These are phyloP conservation scores for Rhytidhysteron rufulum DNA, from an alignment of 2,329 filamentous ascomycete species.

Conservation along the genomic window DNA sequence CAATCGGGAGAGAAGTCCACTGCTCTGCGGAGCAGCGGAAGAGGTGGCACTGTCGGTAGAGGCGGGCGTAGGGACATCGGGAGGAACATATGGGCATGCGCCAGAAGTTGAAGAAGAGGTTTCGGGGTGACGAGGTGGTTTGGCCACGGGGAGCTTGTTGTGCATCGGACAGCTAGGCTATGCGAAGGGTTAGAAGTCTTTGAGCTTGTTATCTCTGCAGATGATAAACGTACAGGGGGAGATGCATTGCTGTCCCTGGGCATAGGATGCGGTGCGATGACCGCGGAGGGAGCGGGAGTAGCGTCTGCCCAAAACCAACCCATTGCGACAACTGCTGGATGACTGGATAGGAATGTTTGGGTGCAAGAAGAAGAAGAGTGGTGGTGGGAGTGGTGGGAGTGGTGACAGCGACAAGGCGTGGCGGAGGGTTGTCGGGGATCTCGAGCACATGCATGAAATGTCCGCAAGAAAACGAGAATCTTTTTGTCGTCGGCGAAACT, in stretches of 20 bases:
- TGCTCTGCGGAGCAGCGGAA: slow-evolving; percentile 25
- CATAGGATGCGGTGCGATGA: slow-evolving; percentile 46
- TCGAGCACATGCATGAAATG: slow-evolving; percentile 14
- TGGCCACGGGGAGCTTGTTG: slow-evolving; percentile 38
- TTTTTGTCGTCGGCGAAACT: slow-evolving; percentile 15
- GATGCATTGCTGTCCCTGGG: slow-evolving; percentile 48
- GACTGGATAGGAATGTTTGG: too few species aligned
- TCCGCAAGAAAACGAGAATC: slow-evolving; percentile 27
- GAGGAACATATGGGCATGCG: slow-evolving; percentile 49
- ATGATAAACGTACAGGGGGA: slow-evolving; percentile 49
- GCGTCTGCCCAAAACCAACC: slow-evolving; percentile 69
- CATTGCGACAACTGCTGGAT: too few species aligned
- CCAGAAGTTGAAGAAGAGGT: slow-evolving; percentile 34
- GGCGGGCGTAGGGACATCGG: slow-evolving; percentile 33
- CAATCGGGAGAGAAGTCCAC: slow-evolving; percentile 60
- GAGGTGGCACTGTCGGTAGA: slow-evolving; percentile 21
- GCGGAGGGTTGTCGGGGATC: slow-evolving; percentile 29
- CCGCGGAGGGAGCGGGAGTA: slow-evolving; percentile 32
- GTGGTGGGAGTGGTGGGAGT: slow-evolving; percentile 8
- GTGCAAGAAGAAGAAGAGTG: slow-evolving; percentile 6
- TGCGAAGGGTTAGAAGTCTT: background rate
- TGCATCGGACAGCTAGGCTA: slow-evolving; percentile 71
- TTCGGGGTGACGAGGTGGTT: slow-evolving; percentile 21
- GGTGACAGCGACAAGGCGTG: slow-evolving; percentile 17
- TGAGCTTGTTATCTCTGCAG: slow-evolving; percentile 16